Evolutionary conservation across 768 basidiomycete genomes (phyloP).

Genomic region (Amanita phalloides): DNA sequence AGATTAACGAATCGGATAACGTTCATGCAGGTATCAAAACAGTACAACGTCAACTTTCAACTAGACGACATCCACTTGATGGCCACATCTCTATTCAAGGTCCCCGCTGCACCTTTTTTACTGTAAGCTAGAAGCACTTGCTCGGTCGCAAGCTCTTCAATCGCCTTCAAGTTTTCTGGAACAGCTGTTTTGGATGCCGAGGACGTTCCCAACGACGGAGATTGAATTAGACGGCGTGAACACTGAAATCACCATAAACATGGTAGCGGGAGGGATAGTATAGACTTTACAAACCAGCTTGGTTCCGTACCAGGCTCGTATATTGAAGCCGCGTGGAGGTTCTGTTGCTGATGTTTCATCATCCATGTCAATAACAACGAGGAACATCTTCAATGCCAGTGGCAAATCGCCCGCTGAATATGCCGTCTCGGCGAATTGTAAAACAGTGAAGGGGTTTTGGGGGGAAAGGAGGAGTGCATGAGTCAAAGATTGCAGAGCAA

Average conservation of each 20-base stretch:
- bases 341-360: slow-evolving; percentile 33
- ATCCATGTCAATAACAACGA: slow-evolving; percentile 71
- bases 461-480: slow-evolving; percentile 78
- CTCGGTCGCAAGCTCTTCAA: slow-evolving; percentile 70
- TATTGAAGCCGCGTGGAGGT: slow-evolving; percentile 41
- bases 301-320: slow-evolving; percentile 77
- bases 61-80: slow-evolving; percentile 30
- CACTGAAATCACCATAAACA: slow-evolving; percentile 29
- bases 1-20: background rate
- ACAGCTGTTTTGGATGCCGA: slow-evolving; percentile 50
- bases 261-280: background rate
- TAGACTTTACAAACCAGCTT: slow-evolving; percentile 52
- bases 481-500: slow-evolving; percentile 63
- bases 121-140: slow-evolving; percentile 54
- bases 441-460: slow-evolving; percentile 75
- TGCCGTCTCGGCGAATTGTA: slow-evolving; percentile 84
- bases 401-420: slow-evolving; percentile 70
- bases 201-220: slow-evolving; percentile 15
- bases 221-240: slow-evolving; percentile 39
- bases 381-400: slow-evolving; percentile 69
- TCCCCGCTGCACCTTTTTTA: slow-evolving; percentile 24
- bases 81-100: slow-evolving; percentile 31
- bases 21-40: background rate
- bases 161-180: slow-evolving; percentile 43
- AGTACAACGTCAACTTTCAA: slow-evolving; percentile 6